A percentile compares a stretch with the other conserved stretches of the same genome.
phyloP scores from a whole-genome alignment of 495 filamentous ascomycete species.

The Margaritispora aquatica region DNA sequence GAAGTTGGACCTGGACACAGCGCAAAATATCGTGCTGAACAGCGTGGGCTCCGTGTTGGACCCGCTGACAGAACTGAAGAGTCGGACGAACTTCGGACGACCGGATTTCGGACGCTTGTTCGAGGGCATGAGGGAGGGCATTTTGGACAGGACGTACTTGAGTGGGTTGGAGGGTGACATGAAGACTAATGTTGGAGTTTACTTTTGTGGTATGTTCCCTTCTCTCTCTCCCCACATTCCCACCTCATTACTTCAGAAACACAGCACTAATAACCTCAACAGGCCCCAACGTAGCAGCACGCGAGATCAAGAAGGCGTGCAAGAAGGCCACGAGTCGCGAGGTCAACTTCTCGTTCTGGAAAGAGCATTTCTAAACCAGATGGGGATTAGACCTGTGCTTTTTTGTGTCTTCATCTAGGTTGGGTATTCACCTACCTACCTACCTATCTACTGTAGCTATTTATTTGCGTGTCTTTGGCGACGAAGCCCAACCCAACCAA shows the following conservation, averaged over 20 bases:
- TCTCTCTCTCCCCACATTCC: not conserved
- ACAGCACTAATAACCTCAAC: conserved; percentile 1
- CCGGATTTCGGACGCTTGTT: conserved; percentile 87
- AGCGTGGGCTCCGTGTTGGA: conserved; percentile 81
- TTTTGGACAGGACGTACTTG: conserved; percentile 79
- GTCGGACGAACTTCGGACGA: conserved; percentile 90
- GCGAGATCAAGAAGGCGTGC: conserved; percentile 79
- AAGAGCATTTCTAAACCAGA: conserved; percentile 66
- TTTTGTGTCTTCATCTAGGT: not conserved
- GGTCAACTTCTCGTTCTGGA: conserved; percentile 97
- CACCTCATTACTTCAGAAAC: not conserved
- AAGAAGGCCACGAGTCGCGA: conserved; percentile 62
- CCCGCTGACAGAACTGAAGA: conserved; percentile 84
- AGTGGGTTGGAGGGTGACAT: conserved; percentile 65
- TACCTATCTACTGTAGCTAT: no score
- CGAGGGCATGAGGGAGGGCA: conserved; percentile 77
- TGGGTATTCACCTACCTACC: not conserved
- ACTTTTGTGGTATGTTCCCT: conserved; percentile 64
- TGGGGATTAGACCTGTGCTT: no score
- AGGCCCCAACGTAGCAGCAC: conserved; percentile 63
- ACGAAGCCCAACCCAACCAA: not conserved
- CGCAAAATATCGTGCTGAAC: conserved; percentile 95
- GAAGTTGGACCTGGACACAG: conserved; percentile 81
- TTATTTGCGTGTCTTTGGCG: no score
- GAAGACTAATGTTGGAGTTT: conserved; percentile 87